Evolutionary conservation across 2,329 filamentous ascomycete genomes (phyloP).

Genomic region (Ophiostoma fasciatum): DNA sequence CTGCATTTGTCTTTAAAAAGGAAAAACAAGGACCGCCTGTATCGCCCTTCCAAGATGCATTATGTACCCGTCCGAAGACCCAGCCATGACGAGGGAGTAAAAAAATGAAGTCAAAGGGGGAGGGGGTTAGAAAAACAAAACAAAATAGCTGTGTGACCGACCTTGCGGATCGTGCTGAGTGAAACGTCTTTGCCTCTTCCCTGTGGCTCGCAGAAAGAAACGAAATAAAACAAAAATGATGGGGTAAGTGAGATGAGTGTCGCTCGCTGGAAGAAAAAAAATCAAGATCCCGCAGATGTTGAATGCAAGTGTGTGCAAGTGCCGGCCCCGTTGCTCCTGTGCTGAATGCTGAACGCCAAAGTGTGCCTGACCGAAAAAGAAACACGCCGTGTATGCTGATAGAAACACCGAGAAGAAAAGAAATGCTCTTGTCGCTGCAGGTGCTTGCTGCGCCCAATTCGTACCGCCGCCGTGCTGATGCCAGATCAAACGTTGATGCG

Average conservation of each 20-base stretch:
- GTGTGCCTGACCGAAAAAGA: constrained; percentile 11
- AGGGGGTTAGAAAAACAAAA: constrained; percentile 1
- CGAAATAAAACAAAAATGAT: constrained; percentile 20
- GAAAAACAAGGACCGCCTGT: constrained; percentile 27
- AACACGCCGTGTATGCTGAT: constrained; percentile 1
- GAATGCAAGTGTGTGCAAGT: constrained; percentile 5
- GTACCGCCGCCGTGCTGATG: too few species aligned
- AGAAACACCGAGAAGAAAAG: background rate
- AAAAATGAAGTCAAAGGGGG: constrained; percentile 11
- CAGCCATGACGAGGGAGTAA: constrained; percentile 38
- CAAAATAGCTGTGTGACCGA: constrained; percentile 25
- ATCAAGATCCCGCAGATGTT: constrained; percentile 10
- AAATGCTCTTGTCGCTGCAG: constrained; percentile 3
- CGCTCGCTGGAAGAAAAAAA: constrained; percentile 12
- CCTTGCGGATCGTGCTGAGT: constrained; percentile 30
- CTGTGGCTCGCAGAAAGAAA: constrained; percentile 20
- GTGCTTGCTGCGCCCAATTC: constrained; percentile 10
- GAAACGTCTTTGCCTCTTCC: constrained; percentile 10
- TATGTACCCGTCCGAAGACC: constrained; percentile 35
- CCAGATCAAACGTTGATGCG: constrained; percentile 9
- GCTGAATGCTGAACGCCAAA: constrained; percentile 17
- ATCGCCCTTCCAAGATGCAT: constrained; percentile 40
- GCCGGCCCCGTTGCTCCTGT: constrained; percentile 7
- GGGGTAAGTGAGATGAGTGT: too few species aligned
- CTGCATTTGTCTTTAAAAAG: constrained; percentile 13